A percentile compares a stretch with the other conserved stretches of the same genome.
phyloP scores from a whole-genome alignment of 1,284 basidiomycete genomes.

The Boletus semigastroideus region DNA sequence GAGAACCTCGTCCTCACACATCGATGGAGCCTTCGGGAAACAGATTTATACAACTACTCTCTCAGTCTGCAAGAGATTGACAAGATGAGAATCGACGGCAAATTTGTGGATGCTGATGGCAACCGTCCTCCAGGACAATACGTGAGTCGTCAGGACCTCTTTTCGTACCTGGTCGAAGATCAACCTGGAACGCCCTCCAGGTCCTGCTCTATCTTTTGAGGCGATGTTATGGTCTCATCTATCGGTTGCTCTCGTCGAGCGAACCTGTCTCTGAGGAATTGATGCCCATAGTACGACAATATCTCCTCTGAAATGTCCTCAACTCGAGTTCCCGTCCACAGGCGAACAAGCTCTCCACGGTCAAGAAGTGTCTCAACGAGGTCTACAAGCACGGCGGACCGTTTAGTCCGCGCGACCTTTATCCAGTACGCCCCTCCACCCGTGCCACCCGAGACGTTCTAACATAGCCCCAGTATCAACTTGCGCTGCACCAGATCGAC shows the following conservation, averaged over 20 bases:
- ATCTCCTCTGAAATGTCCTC: neutral
- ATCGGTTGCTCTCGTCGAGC: conserved; percentile 91
- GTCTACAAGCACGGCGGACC: conserved; percentile 96
- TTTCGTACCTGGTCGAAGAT: neutral
- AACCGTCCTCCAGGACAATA: conserved; percentile 90
- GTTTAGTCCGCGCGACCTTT: conserved; percentile 93
- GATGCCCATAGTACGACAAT: conserved; percentile 82
- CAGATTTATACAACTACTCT: conserved; percentile 94
- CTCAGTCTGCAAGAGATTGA: conserved; percentile 95
- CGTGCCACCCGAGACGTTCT: neutral
- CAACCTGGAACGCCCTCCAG: conserved; percentile 40
- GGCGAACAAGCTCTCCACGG: conserved; percentile 92
- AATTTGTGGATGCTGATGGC: conserved; percentile 94
- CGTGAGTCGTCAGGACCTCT: conserved; percentile 46
- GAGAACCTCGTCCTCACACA: conserved; percentile 93
- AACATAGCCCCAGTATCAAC: conserved; percentile 64
- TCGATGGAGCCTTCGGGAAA: conserved; percentile 96
- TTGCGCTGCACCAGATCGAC: conserved; percentile 95
- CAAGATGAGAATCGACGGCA: conserved; percentile 94
- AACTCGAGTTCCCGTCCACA: conserved; percentile 30
- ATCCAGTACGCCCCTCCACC: conserved; percentile 64
- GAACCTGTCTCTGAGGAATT: conserved; percentile 99
- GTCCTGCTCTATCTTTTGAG: conserved; percentile 90
- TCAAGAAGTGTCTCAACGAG: conserved; percentile 97
- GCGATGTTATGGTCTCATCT: conserved; percentile 96